Base-by-base conservation (phyloP, 1,284 basidiomycete species). In the Tilletiopsis washingtonensis region DNA sequence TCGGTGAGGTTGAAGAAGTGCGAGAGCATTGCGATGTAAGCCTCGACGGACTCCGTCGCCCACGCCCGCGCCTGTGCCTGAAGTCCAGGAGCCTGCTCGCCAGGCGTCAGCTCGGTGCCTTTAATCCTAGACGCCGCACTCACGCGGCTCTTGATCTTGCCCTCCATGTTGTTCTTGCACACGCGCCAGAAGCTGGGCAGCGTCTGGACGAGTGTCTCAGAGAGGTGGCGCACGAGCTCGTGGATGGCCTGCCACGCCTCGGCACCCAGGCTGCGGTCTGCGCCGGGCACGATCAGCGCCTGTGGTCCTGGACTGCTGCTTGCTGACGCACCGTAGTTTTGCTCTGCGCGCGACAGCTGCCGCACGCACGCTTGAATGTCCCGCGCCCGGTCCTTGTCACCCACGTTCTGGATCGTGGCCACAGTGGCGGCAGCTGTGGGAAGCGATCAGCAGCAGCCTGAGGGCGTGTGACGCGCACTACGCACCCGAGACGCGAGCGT, bases 121-220 rank as follows among this genome's bases (percentile, higher is more conserved):
- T n/a, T n/a, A n/a, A n/a, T n/a, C n/a, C n/a, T n/a, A n/a, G n/a
- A n/a, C n/a, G n/a, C n/a, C n/a, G 47, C 20, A 25, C 44, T 37
- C 27, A 27, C 12, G n/a, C 26, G n/a, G 21, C 25, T 47, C 24
- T 47, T 47, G 6, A 47, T n/a, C 39, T 47, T 88, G 3, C 91
- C 91, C 40, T 94, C 90, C 74, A 91, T 83, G 71, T 91, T 93
- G 14, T 81, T 83, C 74, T 84, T 88, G 1, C 87, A 85, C 39
- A 99, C 87, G 62, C 84, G 84, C 90, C 91, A 96, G 75, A 96
- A 97, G 61, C 82, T 88, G 2, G 91, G 90, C 40, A 99, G 78
- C 1, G 84, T 81, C 19, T 74, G 70, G 1, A 77, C 57, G 5
- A 81, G 66, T 40, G 78, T 76, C 37, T 80, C 77, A 4, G 77